These are phyloP conservation scores for Populus hybrid DNA, from an alignment of 441 rosid species.

Conservation along the genomic window DNA sequence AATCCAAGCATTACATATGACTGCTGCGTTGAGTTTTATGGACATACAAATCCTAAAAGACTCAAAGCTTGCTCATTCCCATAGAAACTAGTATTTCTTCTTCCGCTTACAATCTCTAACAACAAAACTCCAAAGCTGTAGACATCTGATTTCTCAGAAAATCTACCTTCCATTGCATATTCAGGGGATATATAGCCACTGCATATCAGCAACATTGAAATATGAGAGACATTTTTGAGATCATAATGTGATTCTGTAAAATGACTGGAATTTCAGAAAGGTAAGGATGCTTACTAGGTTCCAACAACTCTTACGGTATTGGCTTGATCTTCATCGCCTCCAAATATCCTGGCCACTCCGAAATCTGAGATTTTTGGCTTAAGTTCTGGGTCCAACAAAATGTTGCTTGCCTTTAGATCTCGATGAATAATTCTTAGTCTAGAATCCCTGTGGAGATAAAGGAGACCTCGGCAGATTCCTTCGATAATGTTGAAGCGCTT, in stretches of 20 bases:
- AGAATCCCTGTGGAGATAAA: conserved; percentile 6
- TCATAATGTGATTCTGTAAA: background rate
- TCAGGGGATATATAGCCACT: background rate
- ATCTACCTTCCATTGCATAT: background rate
- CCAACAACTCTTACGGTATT: background rate
- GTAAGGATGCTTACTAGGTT: conserved; percentile 1
- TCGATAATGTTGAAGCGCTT: conserved; percentile 44
- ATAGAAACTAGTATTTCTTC: background rate
- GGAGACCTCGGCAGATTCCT: conserved; percentile 55
- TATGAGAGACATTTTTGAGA: background rate
- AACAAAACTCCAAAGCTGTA: background rate
- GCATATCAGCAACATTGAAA: background rate
- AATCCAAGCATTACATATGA: background rate
- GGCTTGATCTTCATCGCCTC: background rate
- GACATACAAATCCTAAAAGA: background rate
- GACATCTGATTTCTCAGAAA: background rate
- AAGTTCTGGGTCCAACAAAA: background rate
- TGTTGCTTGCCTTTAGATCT: conserved; percentile 5
- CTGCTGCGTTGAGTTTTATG: background rate
- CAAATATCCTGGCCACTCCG: background rate
- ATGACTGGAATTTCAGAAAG: background rate
- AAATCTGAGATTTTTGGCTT: background rate
- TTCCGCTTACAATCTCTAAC: background rate
- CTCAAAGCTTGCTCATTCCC: background rate
- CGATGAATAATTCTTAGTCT: conserved; percentile 8